Evolutionary conservation across 148 eudicot species (phyloP), one percentile per base, ranked within the genome.

Genomic region (Oxyria digyna): DNA sequence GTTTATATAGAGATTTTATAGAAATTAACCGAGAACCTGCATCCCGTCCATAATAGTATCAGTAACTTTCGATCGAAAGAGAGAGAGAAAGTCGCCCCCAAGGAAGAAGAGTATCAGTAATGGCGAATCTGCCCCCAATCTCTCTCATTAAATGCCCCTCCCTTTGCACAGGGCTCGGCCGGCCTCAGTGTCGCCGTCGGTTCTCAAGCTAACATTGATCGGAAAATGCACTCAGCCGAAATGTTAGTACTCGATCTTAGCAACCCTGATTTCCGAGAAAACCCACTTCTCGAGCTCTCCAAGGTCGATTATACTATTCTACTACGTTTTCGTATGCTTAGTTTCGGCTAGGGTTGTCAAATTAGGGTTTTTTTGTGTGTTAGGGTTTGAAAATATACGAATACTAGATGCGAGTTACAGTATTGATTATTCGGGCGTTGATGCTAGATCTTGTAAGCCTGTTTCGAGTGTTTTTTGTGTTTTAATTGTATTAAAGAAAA

Each of bases 241-340:
- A 81, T 81, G 74, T 75, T 89, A 37, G 95, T 93, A 3, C 89
- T 89, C 32, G 98, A 93, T 73, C 91, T 93, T 43, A 81, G 91
- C 71, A 83, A 83, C 45, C 94, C 96, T 12, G 96, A 92, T 57
- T 87, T 88, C 67, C 78, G 98, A 35, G 94, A 89, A 73, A 87
- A 92, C 75, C 96, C 96, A 7, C 96, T 92, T 64, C 89, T 87
- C 14, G 94, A 92, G 69, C 91, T 92, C 38, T 87, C 98, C 20
- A 93, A 93, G 98, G 98, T 82, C 42, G 31, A 21, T 15, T 42
- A n/a, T 52, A 9, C 26, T 57, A 27, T 8, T 27, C 1, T 10
- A 21, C 3, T 10, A 24, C 62, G 24, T 1, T 54, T 26, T 35
- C 4, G 31, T 12, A 59, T 59, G 20, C 33, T 31, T 59, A 59